These are phyloP conservation scores for Corrigiola litoralis DNA, from an alignment of 179 eudicot genomes.

Conservation along the genomic window DNA sequence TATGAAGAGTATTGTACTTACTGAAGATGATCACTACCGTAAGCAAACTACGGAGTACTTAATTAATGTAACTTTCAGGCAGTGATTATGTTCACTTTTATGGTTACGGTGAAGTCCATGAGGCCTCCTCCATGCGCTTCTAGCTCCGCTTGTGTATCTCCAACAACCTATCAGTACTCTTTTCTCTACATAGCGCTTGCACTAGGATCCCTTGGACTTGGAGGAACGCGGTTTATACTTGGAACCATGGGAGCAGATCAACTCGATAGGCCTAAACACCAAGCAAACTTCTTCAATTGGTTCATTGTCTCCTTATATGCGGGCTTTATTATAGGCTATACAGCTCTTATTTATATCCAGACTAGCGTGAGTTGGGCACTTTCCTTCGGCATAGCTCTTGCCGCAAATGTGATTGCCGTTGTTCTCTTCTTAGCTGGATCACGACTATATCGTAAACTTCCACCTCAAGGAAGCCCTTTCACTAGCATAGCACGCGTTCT, in stretches of 20 bases:
- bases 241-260: slow-evolving; percentile 53
- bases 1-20: too few species aligned
- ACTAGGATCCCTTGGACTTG: slow-evolving; percentile 33
- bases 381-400: slow-evolving; percentile 35
- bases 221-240: slow-evolving; percentile 34
- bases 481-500: slow-evolving; percentile 39
- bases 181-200: slow-evolving; percentile 26
- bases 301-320: slow-evolving; percentile 27
- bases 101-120: slow-evolving; percentile 28
- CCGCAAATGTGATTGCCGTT: slow-evolving; percentile 32
- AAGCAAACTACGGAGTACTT: not conserved
- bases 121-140: slow-evolving; percentile 30
- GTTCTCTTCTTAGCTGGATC: slow-evolving; percentile 37
- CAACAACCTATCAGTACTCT: slow-evolving; percentile 27
- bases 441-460: slow-evolving; percentile 24
- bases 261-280: slow-evolving; percentile 29
- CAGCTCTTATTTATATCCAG: slow-evolving; percentile 37
- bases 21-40: too few species aligned
- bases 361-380: slow-evolving; percentile 46
- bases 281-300: slow-evolving; percentile 46
- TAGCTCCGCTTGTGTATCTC: slow-evolving; percentile 23
- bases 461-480: slow-evolving; percentile 51
- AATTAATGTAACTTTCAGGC: slow-evolving; percentile 23
- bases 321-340: slow-evolving; percentile 25
- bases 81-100: slow-evolving; percentile 31